Conservation (phyloP, 2,329 filamentous ascomycete genomes). For the Trichoderma oligosporum region DNA sequence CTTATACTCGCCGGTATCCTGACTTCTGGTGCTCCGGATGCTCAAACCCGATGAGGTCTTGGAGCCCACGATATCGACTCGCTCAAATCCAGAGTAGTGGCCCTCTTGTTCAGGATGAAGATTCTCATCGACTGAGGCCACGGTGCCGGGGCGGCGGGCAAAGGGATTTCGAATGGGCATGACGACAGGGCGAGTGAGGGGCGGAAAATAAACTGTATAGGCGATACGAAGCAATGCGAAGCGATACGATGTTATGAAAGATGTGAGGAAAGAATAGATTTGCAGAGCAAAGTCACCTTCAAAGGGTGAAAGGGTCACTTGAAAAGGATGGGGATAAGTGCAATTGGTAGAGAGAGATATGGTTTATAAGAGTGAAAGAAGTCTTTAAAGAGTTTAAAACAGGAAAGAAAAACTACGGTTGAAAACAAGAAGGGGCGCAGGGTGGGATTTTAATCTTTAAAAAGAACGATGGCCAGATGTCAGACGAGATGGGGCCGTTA, state of each 20-base stretch:
- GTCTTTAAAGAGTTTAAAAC: not conserved
- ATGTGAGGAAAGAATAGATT: slow-evolving; percentile 3
- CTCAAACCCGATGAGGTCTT: slow-evolving; percentile 60
- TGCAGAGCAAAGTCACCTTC: not conserved
- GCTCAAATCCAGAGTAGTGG: slow-evolving; percentile 49
- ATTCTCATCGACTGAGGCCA: slow-evolving; percentile 51
- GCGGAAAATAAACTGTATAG: not conserved
- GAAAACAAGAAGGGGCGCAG: slow-evolving; percentile 5
- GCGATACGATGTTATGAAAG: not conserved
- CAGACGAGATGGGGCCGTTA: slow-evolving; percentile 5
- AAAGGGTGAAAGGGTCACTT: no score
- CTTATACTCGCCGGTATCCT: slow-evolving; percentile 70
- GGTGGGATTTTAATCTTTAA: not conserved
- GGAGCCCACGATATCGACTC: slow-evolving; percentile 59
- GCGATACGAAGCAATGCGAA: not conserved
- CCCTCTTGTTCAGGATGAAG: slow-evolving; percentile 39
- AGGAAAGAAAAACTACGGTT: slow-evolving; percentile 8
- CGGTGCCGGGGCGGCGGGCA: slow-evolving; percentile 52
- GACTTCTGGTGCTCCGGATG: slow-evolving; percentile 56
- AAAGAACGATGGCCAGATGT: slow-evolving; percentile 11
- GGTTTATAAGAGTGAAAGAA: not conserved
- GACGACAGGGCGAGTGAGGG: not conserved
- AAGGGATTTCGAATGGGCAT: slow-evolving; percentile 76
- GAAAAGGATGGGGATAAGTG: not conserved
- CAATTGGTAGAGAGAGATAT: not conserved